Evolutionary conservation across 2,329 filamentous ascomycete species (phyloP), one percentile per base, ranked within the genome.

Genomic region (Dendrostoma leiphaemia): DNA sequence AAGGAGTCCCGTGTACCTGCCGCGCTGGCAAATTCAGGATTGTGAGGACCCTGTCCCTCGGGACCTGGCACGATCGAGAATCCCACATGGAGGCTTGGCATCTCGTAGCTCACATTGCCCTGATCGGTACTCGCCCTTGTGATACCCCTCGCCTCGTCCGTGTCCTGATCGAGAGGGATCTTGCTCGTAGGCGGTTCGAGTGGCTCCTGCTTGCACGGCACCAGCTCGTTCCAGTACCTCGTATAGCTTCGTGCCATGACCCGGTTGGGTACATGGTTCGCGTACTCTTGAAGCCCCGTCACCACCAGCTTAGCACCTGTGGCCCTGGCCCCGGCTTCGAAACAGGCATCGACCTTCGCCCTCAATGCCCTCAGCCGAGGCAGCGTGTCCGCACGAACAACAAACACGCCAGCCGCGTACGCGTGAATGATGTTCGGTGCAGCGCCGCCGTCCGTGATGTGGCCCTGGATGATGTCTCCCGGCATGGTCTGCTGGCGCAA

Each of bases 71-170:
- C 32, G 54, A 84, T 81, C 24, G 71, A 70, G 61, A 83, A 84
- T 6, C 75, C 75, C 1, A 74, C 69, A 52, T 73, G 79, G 34
- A 85, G 63, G 50, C 77, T 80, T 35, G 82, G 83, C 70, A 84
- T 74, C 1, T 72, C 77, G 61, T 84, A 78, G 59, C 77, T 82
- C 51, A 85, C 66, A 57, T 85, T 75, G 0, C 82, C 83, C 66
- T 84, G 80, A 62, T 85, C 82, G 0, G 80, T 83, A 59, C 78
- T 82, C 4, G 81, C 81, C 61, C 71, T 74, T n/a, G 74, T 77
- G 23, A 67, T 63, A 0, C 75, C 74, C 4, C 65, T 61, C 9
- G 72, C 64, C 49, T 72, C 66, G 53, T 78, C 76, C 6, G 74
- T 46, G 3, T 75, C 72, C 10, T 69, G 68, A 28, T 73, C 67